Evolutionary conservation across 495 filamentous ascomycete genomes (phyloP), one percentile per base, ranked within the genome.

Genomic region (Neurospora cerealis): DNA sequence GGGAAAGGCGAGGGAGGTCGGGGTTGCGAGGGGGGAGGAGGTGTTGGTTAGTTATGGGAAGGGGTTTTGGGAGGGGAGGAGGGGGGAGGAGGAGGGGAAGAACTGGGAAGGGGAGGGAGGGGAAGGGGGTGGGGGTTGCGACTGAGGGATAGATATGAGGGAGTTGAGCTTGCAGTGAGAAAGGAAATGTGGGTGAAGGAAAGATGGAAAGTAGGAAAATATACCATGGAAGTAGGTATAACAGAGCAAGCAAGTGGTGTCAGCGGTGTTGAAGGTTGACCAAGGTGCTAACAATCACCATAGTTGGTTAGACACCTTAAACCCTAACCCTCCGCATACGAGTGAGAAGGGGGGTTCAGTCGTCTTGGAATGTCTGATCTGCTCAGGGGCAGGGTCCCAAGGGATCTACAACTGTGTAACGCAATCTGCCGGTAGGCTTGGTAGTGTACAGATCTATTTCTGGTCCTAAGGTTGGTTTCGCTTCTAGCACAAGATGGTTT

Each of bases 21-120:
- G 74, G 10, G 70, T 81, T 5, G 37, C 1, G 40, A 73, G 66
- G 72, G 78, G 78, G 1, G 74, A 76, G 74, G 79, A 81, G 78
- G 60, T 92, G 60, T 80, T 90, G 69, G 88, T 92, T 15, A 91
- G 86, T 80, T 92, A 92, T 83, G 90, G 90, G 48, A 91, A 89
- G 79, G 90, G 90, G 10, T 92, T 91, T 81, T 92, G 90, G 78
- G 75, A 71, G 73, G 69, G 36, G 69, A 71, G 77, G 75, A 73
- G 54, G 71, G 70, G 41, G 60, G 75, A 54, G 88, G 83, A 82
- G 46, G 84, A 74, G 48, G 40, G 62, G 39, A 73, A 40, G 42
- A 37, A 37, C 36, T 6, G 42, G 19, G 19, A 72, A 73, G 17
- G 72, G 32, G 24, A 28, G 32, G 46, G 46, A 74, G 17, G 62